Evolutionary conservation across 2,329 filamentous ascomycete genomes (phyloP).

Genomic region (Penicillium olsonii): DNA sequence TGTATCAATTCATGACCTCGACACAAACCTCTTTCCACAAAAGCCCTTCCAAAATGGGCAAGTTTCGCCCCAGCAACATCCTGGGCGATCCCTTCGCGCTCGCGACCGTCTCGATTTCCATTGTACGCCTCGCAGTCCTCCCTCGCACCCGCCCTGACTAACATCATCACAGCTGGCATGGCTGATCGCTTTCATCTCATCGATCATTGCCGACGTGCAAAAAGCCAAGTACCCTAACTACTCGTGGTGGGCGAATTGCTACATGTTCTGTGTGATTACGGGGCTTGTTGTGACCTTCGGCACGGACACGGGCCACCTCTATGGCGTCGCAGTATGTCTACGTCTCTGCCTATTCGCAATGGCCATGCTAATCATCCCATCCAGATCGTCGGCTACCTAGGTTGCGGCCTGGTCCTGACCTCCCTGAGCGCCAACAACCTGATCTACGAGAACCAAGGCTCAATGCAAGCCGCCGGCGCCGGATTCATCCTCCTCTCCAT

Average conservation of each 20-base stretch:
- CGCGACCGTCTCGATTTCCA: conserved; percentile 86
- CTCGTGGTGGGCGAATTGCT: conserved; percentile 88
- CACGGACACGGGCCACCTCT: conserved; percentile 80
- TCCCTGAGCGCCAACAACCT: conserved; percentile 84
- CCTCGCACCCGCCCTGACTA: conserved; percentile 14
- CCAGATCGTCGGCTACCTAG: conserved; percentile 81
- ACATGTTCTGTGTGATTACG: conserved; percentile 78
- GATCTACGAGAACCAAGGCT: conserved; percentile 72
- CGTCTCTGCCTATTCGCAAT: background rate
- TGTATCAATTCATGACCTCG: conserved; percentile 21
- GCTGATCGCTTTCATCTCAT: conserved; percentile 87
- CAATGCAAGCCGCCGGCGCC: conserved; percentile 80
- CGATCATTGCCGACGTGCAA: conserved; percentile 67
- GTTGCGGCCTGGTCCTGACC: conserved; percentile 78
- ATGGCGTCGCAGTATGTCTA: conserved; percentile 74
- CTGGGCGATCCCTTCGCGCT: conserved; percentile 95
- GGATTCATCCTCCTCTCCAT: conserved; percentile 94
- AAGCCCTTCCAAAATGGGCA: conserved; percentile 42
- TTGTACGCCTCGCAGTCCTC: conserved; percentile 62
- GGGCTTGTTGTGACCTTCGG: conserved; percentile 82
- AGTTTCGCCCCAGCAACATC: conserved; percentile 81
- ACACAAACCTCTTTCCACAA: conserved; percentile 14
- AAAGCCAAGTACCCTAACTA: conserved; percentile 72
- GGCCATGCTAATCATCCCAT: conserved; percentile 26
- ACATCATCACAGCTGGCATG: conserved; percentile 72